Evolutionary conservation across 352 stramenopile species (phyloP).

Genomic region (Phytophthora nicotianae): DNA sequence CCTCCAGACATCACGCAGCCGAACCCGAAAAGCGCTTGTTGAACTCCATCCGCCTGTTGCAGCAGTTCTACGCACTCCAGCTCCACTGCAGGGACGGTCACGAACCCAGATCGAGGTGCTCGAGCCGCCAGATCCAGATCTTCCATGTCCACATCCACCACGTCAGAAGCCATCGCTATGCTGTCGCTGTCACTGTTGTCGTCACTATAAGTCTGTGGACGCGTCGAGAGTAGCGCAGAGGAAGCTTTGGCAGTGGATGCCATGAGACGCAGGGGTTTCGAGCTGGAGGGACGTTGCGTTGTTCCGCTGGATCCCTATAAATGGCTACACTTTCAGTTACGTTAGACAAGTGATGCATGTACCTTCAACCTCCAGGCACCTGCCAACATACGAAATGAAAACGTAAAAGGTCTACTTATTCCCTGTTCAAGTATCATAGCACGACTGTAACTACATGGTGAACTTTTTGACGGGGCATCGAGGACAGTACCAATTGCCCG

Average conservation of each 20-base stretch:
- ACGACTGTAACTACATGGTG: conserved; percentile 33
- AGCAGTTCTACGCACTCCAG: conserved; percentile 49
- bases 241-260: conserved; percentile 20
- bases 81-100: conserved; percentile 41
- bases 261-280: conserved; percentile 30
- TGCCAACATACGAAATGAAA: conserved; percentile 8
- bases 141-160: conserved; percentile 31
- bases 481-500: conserved; percentile 83
- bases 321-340: conserved; percentile 19
- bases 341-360: conserved; percentile 5
- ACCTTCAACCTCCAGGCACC: conserved; percentile 4
- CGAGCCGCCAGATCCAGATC: conserved; percentile 32
- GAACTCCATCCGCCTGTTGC: conserved; percentile 32
- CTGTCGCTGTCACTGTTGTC: conserved; percentile 16
- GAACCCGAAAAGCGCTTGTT: conserved; percentile 48
- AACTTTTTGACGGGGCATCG: conserved; percentile 65
- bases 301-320: conserved; percentile 24
- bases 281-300: conserved; percentile 13
- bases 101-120: conserved; percentile 35
- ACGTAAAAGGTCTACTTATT: conserved; percentile 11
- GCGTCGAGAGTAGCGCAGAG: conserved; percentile 20
- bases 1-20: conserved; percentile 47
- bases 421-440: conserved; percentile 28
- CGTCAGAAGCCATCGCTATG: conserved; percentile 13
- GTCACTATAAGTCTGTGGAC: conserved; percentile 19